Evolutionary conservation across 306 rosid genomes (phyloP).

Genomic region (Cicer cuneatum): DNA sequence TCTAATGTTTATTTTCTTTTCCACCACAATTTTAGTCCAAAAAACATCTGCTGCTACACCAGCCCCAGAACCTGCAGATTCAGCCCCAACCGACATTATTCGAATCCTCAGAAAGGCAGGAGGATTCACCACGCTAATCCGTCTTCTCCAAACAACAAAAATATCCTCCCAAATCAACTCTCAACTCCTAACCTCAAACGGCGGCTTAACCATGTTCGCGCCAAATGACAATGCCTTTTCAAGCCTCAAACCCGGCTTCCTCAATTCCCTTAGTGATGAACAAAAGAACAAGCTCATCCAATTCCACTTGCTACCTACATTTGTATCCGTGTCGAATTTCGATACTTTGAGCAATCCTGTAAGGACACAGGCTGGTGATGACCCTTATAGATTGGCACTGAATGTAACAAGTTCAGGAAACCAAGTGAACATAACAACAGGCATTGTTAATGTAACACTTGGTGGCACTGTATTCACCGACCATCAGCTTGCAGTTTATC

Average conservation of each 20-base stretch:
- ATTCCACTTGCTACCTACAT: slow-evolving; percentile 64
- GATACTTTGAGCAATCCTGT: slow-evolving; percentile 75
- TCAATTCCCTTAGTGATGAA: slow-evolving; percentile 62
- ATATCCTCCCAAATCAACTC: slow-evolving; percentile 64
- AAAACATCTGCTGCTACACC: slow-evolving; percentile 48
- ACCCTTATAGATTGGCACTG: slow-evolving; percentile 59
- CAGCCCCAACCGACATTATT: slow-evolving; percentile 62
- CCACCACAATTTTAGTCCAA: slow-evolving; percentile 42
- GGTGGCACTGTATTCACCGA: slow-evolving; percentile 72
- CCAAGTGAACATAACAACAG: slow-evolving; percentile 65
- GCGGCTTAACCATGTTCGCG: slow-evolving; percentile 65
- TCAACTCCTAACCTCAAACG: slow-evolving; percentile 60
- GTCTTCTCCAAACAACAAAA: slow-evolving; percentile 66
- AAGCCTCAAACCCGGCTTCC: slow-evolving; percentile 66
- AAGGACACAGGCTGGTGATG: slow-evolving; percentile 71
- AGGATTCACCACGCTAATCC: slow-evolving; percentile 63
- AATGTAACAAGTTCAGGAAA: slow-evolving; percentile 69
- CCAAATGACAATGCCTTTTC: slow-evolving; percentile 67
- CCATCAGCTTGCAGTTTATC: slow-evolving; percentile 69
- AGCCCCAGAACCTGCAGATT: slow-evolving; percentile 50
- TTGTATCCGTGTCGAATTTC: slow-evolving; percentile 58
- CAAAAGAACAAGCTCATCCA: slow-evolving; percentile 72
- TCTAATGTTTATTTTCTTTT: slow-evolving; percentile 18
- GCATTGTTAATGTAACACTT: slow-evolving; percentile 64
- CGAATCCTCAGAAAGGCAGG: slow-evolving; percentile 70